A percentile compares a stretch with the other conserved stretches of the same genome.
phyloP scores from a whole-genome alignment of 495 filamentous ascomycete genomes.

The Aspergillus ostianus region DNA sequence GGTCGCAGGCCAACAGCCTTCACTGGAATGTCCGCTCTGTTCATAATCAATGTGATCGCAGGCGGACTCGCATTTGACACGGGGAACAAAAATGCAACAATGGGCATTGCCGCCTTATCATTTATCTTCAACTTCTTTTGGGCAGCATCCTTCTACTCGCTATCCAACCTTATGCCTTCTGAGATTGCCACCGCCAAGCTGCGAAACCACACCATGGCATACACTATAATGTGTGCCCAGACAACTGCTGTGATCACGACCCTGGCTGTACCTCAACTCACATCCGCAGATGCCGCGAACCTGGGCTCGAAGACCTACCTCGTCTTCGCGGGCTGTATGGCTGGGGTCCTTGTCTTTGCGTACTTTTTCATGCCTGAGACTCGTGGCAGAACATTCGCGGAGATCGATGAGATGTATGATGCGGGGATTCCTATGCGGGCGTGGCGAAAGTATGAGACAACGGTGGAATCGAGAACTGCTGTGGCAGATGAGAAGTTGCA shows the following conservation, averaged over 20 bases:
- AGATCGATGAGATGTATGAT: conserved; percentile 56
- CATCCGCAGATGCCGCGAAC: conserved; percentile 37
- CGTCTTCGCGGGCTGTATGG: conserved; percentile 40
- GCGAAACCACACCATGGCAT: conserved; percentile 41
- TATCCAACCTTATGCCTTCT: conserved; percentile 36
- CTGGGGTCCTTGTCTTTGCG: conserved; percentile 43
- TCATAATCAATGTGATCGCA: conserved; percentile 28
- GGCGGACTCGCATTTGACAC: conserved; percentile 29
- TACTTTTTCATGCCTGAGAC: conserved; percentile 55
- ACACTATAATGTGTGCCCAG: conserved; percentile 38
- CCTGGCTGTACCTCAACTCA: conserved; percentile 34
- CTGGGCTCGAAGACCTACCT: conserved; percentile 40
- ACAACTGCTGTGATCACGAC: conserved; percentile 39
- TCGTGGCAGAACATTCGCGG: conserved; percentile 47
- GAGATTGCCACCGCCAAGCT: conserved; percentile 43
- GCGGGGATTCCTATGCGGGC: conserved; percentile 42
- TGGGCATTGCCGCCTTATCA: conserved; percentile 27
- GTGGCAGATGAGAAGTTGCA: no score
- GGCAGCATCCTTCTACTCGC: conserved; percentile 35
- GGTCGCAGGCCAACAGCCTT: conserved; percentile 38
- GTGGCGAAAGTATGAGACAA: conserved; percentile 30
- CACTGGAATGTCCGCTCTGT: conserved; percentile 30
- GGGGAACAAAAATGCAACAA: conserved; percentile 16
- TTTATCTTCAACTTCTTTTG: conserved; percentile 42
- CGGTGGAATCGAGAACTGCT: no score